Base-by-base conservation (phyloP, 2,329 filamentous ascomycete species). In the Exserohilum rostratum region DNA sequence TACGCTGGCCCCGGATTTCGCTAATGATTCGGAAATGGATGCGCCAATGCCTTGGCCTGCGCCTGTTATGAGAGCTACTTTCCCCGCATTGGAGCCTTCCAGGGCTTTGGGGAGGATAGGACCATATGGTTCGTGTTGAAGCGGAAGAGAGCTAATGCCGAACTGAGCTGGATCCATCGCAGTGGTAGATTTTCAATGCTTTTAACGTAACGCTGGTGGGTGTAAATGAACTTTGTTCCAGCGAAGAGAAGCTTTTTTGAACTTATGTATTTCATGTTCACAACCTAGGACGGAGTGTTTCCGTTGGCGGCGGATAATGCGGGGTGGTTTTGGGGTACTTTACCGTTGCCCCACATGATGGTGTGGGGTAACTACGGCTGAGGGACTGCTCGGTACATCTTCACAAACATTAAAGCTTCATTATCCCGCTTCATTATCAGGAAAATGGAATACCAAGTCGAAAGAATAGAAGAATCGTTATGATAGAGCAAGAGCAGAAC, bases 41-140 rank as follows among this genome's bases (percentile, higher is more conserved):
- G 65, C 66, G 9, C 69, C 69, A 22, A 72, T 72, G 13, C 69
- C 68, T 44, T 61, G 61, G 5, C 55, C 67, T 11, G 68, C 67
- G 10, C 69, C 69, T 13, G 69, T 72, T 9, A 72, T 43, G 3
- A 72, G 40, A 3, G 68, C 68, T 7, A 69, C 53, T 57, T 69
- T 72, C 7, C 62, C 61, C 5, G 42, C 10, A 45, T 70, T 72
- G 10, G 58, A 46, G 9, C 48, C 47, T 38, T 53, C 30, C 11
- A 72, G 57, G 0, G 62, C 49, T 18, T 59, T 51, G 3, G 61
- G 42, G 22, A 54, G 42, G 17, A 68, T 66, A 0, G 60, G 55
- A 20, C 49, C 55, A 40, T 68, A 67, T 2, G 65, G 65, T 1
- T 35, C 55, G 42, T 63, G 62, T 27, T 66, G 59, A 1, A 66